Base-by-base conservation (phyloP, 1,284 basidiomycete genomes). In the Meira nashicola region DNA sequence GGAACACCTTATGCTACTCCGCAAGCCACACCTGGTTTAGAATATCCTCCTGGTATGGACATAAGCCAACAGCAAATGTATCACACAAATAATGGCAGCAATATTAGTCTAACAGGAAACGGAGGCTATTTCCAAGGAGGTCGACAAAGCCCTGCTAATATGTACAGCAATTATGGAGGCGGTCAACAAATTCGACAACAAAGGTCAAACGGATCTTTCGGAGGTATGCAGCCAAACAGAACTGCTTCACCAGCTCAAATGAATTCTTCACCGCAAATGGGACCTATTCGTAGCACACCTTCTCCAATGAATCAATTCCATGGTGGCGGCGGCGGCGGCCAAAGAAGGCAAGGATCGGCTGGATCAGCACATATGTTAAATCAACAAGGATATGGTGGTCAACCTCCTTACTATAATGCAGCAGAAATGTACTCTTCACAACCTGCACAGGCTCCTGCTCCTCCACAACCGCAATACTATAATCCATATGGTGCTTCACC, bases 1-100 rank as follows among this genome's bases (percentile, higher is more conserved):
- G 28, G 50, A 19, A 39, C 50, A 25, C 50, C 50, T 39, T 48
- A 41, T n/a, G 19, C 54, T n/a, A 19, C n/a, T 14, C 25, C 54
- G 2, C 39, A 28, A 25, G 17, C 25, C 21, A 56, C 55, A 33
- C 55, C 55, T 37, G 55, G 55, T 37, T 7, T 56, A 21, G 40
- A 56, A 11, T 33, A 46, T 39, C 44, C 46, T 43, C 55, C 39
- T 37, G 53, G 53, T 19, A 19, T 54, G 10, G 53, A 54, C 33
- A n/a, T 43, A 23, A 5, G 4, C 9, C 38, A 7, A n/a, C 17
- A 17, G 38, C 39, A 39, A 3, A 19, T 43, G n/a, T 15, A 15
- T 40, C 53, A 43, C 23, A 8, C 23, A 10, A 8, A 52, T 12
- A 53, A 53, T 25, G 28, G 12, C 23, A 53, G 50, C 28, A 17